A percentile compares a stretch with the other conserved stretches of the same genome.
phyloP scores from a whole-genome alignment of 2,329 filamentous ascomycete species.

The Fusarium sp. region DNA sequence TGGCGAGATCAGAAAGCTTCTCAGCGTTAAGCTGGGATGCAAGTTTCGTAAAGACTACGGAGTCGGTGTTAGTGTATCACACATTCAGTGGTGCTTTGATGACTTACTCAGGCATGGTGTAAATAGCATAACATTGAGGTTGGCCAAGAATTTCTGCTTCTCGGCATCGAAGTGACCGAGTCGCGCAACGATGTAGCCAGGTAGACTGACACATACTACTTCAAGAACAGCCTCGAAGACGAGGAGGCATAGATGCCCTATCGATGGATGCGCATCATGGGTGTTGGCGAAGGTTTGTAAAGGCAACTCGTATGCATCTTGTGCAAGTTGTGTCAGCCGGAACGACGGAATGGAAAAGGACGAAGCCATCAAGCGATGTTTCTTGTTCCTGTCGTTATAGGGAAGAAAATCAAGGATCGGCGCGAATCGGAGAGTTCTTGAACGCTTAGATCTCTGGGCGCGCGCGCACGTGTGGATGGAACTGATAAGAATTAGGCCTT shows the following conservation, averaged over 20 bases:
- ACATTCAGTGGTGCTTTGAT: neutral
- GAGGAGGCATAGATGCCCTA: slow-evolving; percentile 79
- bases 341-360: slow-evolving; percentile 60
- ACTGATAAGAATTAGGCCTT: slow-evolving; percentile 24
- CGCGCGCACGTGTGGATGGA: slow-evolving; percentile 13
- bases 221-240: slow-evolving; percentile 96
- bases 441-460: slow-evolving; percentile 28
- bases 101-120: slow-evolving; percentile 90
- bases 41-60: slow-evolving; percentile 91
- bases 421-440: slow-evolving; percentile 26
- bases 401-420: slow-evolving; percentile 18
- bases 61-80: slow-evolving; percentile 38
- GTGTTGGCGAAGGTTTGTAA: slow-evolving; percentile 58
- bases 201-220: slow-evolving; percentile 93
- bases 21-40: slow-evolving; percentile 93
- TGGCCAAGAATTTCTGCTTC: slow-evolving; percentile 95
- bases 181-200: slow-evolving; percentile 91
- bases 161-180: slow-evolving; percentile 95
- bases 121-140: slow-evolving; percentile 95
- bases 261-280: slow-evolving; percentile 72
- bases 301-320: slow-evolving; percentile 58
- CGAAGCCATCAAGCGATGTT: slow-evolving; percentile 53
- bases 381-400: slow-evolving; percentile 18
- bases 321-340: slow-evolving; percentile 57
- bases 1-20: slow-evolving; percentile 88